A percentile compares a stretch with the other conserved stretches of the same genome.
phyloP scores from a whole-genome alignment of 1,284 basidiomycete species.

The Abortiporus biennis region DNA sequence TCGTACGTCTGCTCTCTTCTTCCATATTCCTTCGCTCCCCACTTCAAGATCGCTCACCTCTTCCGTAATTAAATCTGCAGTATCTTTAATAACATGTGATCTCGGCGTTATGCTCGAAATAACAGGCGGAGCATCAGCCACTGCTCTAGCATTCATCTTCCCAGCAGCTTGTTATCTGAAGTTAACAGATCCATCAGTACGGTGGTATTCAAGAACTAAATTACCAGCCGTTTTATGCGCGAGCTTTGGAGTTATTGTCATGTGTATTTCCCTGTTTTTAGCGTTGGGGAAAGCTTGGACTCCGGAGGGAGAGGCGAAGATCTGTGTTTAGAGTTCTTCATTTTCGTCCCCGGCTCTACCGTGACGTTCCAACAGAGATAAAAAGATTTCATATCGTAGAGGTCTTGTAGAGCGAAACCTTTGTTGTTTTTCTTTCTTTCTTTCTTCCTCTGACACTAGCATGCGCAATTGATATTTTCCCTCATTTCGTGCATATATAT shows the following conservation, averaged over 20 bases:
- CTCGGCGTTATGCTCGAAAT: slow-evolving; percentile 97
- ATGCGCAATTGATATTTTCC: neutral
- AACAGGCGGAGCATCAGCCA: slow-evolving; percentile 92
- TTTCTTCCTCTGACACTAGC: no score
- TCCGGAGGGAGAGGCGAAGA: slow-evolving; percentile 60
- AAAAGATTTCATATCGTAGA: no score
- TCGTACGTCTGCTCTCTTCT: slow-evolving; percentile 40
- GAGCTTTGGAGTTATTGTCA: slow-evolving; percentile 73
- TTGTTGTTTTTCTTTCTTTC: no score
- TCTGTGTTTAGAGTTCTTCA: slow-evolving; percentile 44
- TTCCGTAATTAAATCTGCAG: slow-evolving; percentile 32
- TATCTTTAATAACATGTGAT: slow-evolving; percentile 92
- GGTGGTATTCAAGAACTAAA: slow-evolving; percentile 65
- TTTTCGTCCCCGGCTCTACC: neutral
- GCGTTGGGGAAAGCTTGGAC: slow-evolving; percentile 76
- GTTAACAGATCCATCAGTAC: slow-evolving; percentile 51
- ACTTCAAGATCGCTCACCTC: neutral
- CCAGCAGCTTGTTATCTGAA: slow-evolving; percentile 85
- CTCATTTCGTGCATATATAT: neutral
- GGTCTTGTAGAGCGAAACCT: no score
- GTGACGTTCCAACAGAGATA: no score
- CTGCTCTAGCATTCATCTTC: slow-evolving; percentile 92
- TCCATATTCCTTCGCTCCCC: slow-evolving; percentile 4
- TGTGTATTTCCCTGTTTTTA: slow-evolving; percentile 71
- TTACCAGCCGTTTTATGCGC: slow-evolving; percentile 73